Conservation (phyloP, 805 yeast genomes). For the Nakazawaea laoshanensis region DNA sequence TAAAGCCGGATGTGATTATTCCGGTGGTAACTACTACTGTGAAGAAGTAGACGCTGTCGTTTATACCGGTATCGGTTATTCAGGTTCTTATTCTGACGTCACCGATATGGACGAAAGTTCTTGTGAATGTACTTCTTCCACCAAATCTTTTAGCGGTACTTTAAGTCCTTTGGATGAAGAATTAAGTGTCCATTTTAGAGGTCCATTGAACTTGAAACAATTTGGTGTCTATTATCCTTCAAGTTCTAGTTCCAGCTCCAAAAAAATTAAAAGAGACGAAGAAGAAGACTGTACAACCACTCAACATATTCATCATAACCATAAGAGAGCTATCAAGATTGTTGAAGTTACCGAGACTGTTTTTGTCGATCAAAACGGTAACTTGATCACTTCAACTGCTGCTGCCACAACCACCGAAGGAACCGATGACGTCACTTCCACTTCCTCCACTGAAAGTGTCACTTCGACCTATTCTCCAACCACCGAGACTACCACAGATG, state of each 20-base stretch:
- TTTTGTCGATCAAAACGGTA: constrained; percentile 53
- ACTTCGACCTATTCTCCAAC: constrained; percentile 15
- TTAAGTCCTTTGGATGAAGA: constrained; percentile 82
- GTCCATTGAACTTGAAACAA: constrained; percentile 71
- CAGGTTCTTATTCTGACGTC: constrained; percentile 79
- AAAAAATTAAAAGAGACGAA: constrained; percentile 28
- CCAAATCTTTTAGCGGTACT: constrained; percentile 56
- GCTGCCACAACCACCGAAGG: constrained; percentile 17
- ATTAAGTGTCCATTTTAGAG: constrained; percentile 83
- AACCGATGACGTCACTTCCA: constrained; percentile 16
- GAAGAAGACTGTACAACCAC: constrained; percentile 39
- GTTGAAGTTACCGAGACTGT: constrained; percentile 77
- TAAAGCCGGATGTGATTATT: constrained; percentile 17
- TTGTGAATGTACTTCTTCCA: constrained; percentile 61
- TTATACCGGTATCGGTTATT: constrained; percentile 70
- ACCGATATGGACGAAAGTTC: constrained; percentile 52
- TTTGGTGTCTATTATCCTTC: constrained; percentile 85
- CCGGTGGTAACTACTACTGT: constrained; percentile 78
- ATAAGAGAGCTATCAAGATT: constrained; percentile 53
- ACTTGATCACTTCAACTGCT: constrained; percentile 22
- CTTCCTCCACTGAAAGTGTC: constrained; percentile 19
- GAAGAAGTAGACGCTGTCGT: constrained; percentile 54
- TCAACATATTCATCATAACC: constrained; percentile 36
- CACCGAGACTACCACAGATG: constrained; percentile 12
- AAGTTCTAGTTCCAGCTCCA: constrained; percentile 21